Conservation (phyloP, 169 alveolate genomes). For the Cryptosporidium ryanae region DNA sequence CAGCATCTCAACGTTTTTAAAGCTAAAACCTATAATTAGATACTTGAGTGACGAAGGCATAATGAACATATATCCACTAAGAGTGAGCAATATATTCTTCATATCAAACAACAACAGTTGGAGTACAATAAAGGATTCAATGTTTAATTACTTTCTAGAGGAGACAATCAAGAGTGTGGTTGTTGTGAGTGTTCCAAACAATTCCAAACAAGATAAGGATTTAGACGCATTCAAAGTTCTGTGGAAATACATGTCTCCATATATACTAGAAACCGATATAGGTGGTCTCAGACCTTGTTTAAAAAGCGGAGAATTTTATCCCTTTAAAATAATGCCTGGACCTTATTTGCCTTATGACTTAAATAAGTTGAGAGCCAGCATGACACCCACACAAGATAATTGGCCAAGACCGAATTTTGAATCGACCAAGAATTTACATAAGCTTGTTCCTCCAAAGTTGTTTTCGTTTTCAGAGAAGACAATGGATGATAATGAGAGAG, state of each 20-base stretch:
- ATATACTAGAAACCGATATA: conserved; percentile 28
- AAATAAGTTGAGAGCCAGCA: not conserved
- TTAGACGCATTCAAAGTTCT: conserved; percentile 1
- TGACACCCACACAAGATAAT: conserved; percentile 19
- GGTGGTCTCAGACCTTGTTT: conserved; percentile 58
- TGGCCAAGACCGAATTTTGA: conserved; percentile 37
- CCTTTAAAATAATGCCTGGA: conserved; percentile 54
- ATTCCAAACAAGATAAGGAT: conserved; percentile 29
- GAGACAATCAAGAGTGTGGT: conserved; percentile 42
- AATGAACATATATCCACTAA: conserved; percentile 41
- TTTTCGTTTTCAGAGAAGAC: conserved; percentile 9
- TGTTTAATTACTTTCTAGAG: conserved; percentile 4
- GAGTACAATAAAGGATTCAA: conserved; percentile 36
- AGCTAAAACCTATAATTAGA: conserved; percentile 24
- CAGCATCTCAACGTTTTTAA: conserved; percentile 23
- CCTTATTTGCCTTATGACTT: conserved; percentile 27
- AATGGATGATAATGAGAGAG: conserved; percentile 36
- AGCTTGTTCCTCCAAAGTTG: conserved; percentile 8
- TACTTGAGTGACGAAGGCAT: conserved; percentile 67
- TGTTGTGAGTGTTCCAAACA: conserved; percentile 33
- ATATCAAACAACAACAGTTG: conserved; percentile 25
- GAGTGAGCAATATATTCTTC: conserved; percentile 21
- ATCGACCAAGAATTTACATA: conserved; percentile 24
- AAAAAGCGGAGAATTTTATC: conserved; percentile 31
- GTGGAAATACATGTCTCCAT: conserved; percentile 67